These are phyloP conservation scores for Talaromyces islandicus DNA, from an alignment of 2,329 filamentous ascomycete species.

Conservation along the genomic window DNA sequence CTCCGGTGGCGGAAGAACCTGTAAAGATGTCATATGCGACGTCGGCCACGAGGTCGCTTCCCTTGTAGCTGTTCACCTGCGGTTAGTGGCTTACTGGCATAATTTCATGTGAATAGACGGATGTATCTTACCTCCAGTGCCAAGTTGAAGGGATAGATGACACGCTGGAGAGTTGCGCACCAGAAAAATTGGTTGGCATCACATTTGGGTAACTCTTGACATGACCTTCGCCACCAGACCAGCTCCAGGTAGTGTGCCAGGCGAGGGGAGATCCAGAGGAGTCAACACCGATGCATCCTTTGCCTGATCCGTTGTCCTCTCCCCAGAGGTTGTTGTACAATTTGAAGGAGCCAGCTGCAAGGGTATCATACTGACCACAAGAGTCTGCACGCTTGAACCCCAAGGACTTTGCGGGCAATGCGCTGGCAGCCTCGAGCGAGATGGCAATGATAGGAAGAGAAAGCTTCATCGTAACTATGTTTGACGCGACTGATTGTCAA, in stretches of 20 bases:
- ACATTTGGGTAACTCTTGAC: slow-evolving; percentile 46
- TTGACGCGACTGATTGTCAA: background rate
- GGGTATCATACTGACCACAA: slow-evolving; percentile 36
- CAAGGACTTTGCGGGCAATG: background rate
- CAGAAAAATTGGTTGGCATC: slow-evolving; percentile 7
- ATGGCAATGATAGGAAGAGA: background rate
- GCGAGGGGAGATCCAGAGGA: slow-evolving; percentile 27
- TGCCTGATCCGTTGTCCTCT: slow-evolving; percentile 29
- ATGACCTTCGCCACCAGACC: slow-evolving; percentile 32
- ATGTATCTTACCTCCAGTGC: slow-evolving; percentile 25
- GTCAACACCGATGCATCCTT: slow-evolving; percentile 39
- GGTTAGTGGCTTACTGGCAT: slow-evolving; percentile 12
- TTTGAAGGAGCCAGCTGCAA: slow-evolving; percentile 29
- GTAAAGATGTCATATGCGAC: slow-evolving; percentile 61
- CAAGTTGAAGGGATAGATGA: slow-evolving; percentile 34
- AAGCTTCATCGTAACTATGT: background rate
- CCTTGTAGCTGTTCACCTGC: slow-evolving; percentile 36
- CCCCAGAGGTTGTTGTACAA: slow-evolving; percentile 52
- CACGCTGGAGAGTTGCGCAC: slow-evolving; percentile 17
- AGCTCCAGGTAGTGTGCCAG: slow-evolving; percentile 43
- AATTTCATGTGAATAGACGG: background rate
- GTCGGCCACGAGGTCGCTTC: slow-evolving; percentile 47
- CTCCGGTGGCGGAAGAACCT: slow-evolving; percentile 37
- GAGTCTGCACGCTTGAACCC: slow-evolving; percentile 13
- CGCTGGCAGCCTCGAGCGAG: background rate